Base-by-base conservation (phyloP, 1,284 basidiomycete genomes). In the Stygiomarasmius scandens region DNA sequence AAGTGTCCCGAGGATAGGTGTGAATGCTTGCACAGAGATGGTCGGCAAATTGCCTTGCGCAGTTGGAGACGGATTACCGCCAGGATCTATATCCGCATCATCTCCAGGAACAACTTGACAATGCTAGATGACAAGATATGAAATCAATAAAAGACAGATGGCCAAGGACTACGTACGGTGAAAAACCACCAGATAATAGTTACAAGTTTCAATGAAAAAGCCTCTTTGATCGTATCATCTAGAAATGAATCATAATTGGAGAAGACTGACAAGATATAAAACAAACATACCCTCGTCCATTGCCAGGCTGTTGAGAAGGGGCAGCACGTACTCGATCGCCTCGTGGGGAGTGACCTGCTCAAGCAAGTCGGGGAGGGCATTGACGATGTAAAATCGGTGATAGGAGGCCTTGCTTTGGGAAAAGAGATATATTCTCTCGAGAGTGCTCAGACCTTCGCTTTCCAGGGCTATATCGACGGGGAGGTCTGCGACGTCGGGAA, bases 401-500 rank as follows among this genome's bases (percentile, higher is more conserved):
- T 93, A 93, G 14, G 86, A 77, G 56, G 90, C 87, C 63, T 89
- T 89, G 72, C 93, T 96, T 66, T 91, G 86, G 60, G 92, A 92
- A 67, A 95, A 95, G 25, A 98, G 82, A 75, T 97, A 98, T 64
- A 98, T 97, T 67, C 92, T 90, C 76, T 99, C 96, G 29, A 97
- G 84, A 19, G 90, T 83, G 69, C 77, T 92, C 55, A 96, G 82
- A 56, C 86, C 84, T 66, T 95, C 91, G 59, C 89, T 85, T 56
- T 90, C 87, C 64, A 90, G 73, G 23, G 76, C 76, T 38, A 85
- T 72, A 67, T 86, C 84, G 49, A 80, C 61, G 36, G 76, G 68
- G 38, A 78, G 65, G 64, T 83, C 79, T 27, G 70, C 54, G 27
- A 68, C 54, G 16, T 72, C 59, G 19, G 76, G 62, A 73, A 76